Base-by-base conservation (phyloP, 495 filamentous ascomycete species). In the Trichoderma erinaceum region DNA sequence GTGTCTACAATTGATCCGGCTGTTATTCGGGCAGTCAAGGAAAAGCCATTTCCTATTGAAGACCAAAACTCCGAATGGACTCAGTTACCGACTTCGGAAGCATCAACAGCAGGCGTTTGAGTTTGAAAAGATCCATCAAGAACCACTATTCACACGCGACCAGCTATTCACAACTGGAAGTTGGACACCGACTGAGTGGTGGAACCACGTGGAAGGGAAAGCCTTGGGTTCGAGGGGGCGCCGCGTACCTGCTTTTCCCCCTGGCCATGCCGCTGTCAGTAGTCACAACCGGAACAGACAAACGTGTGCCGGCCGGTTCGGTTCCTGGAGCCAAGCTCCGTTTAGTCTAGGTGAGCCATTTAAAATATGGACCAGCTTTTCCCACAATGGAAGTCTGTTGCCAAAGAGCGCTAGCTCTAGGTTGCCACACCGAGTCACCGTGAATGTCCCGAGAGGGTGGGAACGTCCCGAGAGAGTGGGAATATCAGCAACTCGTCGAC, bases 221-320 rank as follows among this genome's bases (percentile, higher is more conserved):
- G 27, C 56, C n/a, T 25, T 56, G 4, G 50, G 50, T 38, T 38
- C 50, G 16, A 11, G 8, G 16, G 5, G 8, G 23, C 10, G 25
- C 27, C 27, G 56, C 56, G 56, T 61, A 61, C 56, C 56, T 61
- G 56, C 56, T 12, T 61, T 61, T 29, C 56, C 56, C 25, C 56
- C 29, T 18, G 25, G 11, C 11, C 12, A 32, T 10, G 56, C 27
- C 56, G 48, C 48, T 52, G 48, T 52, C 48, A 52, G 29, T 29
- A 29, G 29, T 29, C 29, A 29, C 29, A n/a, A 52, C 12, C 15
- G n/a, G n/a, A 23, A 21, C 21, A 21, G 8, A 18, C 23, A 32
- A 32, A 15, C 7, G 56, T 61, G 56, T 18, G 11, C 25, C 16
- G 56, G 25, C 56, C 27, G 23, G 12, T 32, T 61, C 27, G 56